Conservation (phyloP, 139 green algal species). For the Auxenochlorella protothecoides region DNA sequence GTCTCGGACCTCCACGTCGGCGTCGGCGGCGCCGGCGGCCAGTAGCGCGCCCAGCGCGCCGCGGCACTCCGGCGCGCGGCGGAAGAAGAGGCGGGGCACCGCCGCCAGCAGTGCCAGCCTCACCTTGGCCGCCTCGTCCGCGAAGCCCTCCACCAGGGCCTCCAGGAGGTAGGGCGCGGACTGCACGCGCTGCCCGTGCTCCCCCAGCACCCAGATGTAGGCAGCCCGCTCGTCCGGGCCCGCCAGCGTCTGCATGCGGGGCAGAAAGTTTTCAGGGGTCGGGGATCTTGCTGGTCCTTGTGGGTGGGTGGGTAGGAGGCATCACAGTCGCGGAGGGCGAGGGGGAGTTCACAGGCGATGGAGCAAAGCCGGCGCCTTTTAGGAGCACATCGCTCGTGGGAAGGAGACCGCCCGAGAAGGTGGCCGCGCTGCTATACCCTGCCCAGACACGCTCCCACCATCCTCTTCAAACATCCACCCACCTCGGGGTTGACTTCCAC, state of each 20-base stretch:
- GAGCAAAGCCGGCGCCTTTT: not conserved
- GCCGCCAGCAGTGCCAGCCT: slow-evolving; percentile 73
- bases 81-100: slow-evolving; percentile 82
- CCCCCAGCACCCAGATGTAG: slow-evolving; percentile 84
- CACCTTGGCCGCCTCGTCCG: slow-evolving; percentile 37
- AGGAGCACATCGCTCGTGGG: too few relatives aligned
- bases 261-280: not conserved
- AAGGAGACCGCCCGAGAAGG: too few relatives aligned
- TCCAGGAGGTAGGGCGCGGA: slow-evolving; percentile 87
- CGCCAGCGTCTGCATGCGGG: slow-evolving; percentile 26
- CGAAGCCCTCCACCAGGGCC: slow-evolving; percentile 45
- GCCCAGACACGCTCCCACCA: not conserved
- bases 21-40: slow-evolving; percentile 46
- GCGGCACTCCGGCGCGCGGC: slow-evolving; percentile 68
- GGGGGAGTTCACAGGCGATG: not conserved
- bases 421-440: too few relatives aligned
- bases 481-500: slow-evolving; percentile 23
- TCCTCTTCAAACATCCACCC: not conserved
- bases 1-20: slow-evolving; percentile 1
- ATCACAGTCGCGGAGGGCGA: not conserved
- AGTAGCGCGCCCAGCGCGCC: slow-evolving; percentile 46
- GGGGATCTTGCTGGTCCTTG: not conserved
- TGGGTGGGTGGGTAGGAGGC: not conserved
- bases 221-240: slow-evolving; percentile 66
- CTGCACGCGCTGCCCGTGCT: slow-evolving; percentile 68